Conservation (phyloP, 2,329 filamentous ascomycete species). For the Aureobasidium sp. region DNA sequence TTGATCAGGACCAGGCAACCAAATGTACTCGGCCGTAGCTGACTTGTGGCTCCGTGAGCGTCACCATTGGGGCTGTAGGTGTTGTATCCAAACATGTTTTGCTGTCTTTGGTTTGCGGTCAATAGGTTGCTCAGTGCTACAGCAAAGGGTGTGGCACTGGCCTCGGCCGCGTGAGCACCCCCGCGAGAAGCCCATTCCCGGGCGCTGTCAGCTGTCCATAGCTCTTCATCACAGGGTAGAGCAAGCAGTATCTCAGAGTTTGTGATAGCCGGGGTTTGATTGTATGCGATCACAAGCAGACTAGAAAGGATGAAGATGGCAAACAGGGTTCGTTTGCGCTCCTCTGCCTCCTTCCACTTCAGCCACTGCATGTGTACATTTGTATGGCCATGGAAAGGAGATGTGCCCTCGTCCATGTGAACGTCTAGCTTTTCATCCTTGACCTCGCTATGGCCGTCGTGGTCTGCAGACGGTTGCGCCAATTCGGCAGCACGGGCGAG, state of each 20-base stretch:
- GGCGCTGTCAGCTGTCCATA: slow-evolving; percentile 79
- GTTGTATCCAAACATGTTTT: slow-evolving; percentile 21
- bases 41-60: slow-evolving; percentile 38
- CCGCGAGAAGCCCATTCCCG: slow-evolving; percentile 74
- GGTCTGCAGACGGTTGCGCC: slow-evolving; percentile 42
- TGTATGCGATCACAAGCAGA: slow-evolving; percentile 84
- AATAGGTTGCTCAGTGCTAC: slow-evolving; percentile 74
- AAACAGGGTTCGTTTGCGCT: slow-evolving; percentile 88
- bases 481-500: slow-evolving; percentile 84
- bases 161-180: slow-evolving; percentile 60
- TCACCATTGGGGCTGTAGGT: slow-evolving; percentile 21
- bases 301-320: slow-evolving; percentile 88
- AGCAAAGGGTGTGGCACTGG: slow-evolving; percentile 71
- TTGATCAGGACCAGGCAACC: slow-evolving; percentile 89
- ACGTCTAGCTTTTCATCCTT: slow-evolving; percentile 37
- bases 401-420: slow-evolving; percentile 47
- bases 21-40: slow-evolving; percentile 79
- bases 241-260: slow-evolving; percentile 90
- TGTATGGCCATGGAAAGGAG: slow-evolving; percentile 13
- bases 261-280: slow-evolving; percentile 81
- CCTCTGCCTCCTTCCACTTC: slow-evolving; percentile 79
- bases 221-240: slow-evolving; percentile 85
- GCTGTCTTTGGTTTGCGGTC: slow-evolving; percentile 61
- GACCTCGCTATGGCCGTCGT: slow-evolving; percentile 24
- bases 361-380: slow-evolving; percentile 62